These are phyloP conservation scores for Calonectria pauciramosa DNA, from an alignment of 2,329 filamentous ascomycete species.

Conservation along the genomic window DNA sequence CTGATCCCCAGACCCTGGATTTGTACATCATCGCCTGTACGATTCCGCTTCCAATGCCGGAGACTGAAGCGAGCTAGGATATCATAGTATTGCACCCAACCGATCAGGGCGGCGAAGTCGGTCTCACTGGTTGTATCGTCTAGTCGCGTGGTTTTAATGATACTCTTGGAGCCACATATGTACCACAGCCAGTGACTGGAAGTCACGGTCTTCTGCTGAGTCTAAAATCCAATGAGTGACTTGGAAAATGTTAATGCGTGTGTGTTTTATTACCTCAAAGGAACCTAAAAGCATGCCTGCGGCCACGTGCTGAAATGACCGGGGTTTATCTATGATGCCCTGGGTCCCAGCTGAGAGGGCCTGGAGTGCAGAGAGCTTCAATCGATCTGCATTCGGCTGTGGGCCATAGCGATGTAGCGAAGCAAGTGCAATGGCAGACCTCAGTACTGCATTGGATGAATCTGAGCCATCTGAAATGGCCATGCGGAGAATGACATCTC, in stretches of 20 bases:
- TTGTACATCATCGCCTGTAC: background rate
- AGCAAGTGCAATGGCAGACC: constrained; percentile 28
- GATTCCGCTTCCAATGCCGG: constrained; percentile 35
- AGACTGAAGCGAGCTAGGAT: constrained; percentile 32
- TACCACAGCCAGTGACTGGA: constrained; percentile 42
- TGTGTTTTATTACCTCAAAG: constrained; percentile 25
- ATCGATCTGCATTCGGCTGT: accelerated
- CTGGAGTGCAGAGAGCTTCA: constrained; percentile 32
- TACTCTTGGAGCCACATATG: constrained; percentile 30
- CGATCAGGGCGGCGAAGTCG: constrained; percentile 25
- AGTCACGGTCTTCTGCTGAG: constrained; percentile 31
- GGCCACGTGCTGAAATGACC: constrained; percentile 36
- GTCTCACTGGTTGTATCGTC: constrained; percentile 10
- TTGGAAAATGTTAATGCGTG: too few relatives aligned
- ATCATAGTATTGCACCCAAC: constrained; percentile 38
- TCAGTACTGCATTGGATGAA: constrained; percentile 31
- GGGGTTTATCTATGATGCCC: background rate
- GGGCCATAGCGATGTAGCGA: constrained; percentile 23
- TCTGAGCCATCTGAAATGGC: constrained; percentile 19
- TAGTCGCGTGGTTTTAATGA: constrained; percentile 25
- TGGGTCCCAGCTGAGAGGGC: constrained; percentile 21
- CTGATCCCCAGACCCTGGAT: background rate
- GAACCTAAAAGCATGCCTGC: constrained; percentile 36
- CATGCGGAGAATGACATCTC: constrained; percentile 32
- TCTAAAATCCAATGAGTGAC: constrained; percentile 11